A percentile compares a stretch with the other conserved stretches of the same genome.
Conservation (phyloP, 352 stramenopile species). For the Ophiocytium majus region DNA sequence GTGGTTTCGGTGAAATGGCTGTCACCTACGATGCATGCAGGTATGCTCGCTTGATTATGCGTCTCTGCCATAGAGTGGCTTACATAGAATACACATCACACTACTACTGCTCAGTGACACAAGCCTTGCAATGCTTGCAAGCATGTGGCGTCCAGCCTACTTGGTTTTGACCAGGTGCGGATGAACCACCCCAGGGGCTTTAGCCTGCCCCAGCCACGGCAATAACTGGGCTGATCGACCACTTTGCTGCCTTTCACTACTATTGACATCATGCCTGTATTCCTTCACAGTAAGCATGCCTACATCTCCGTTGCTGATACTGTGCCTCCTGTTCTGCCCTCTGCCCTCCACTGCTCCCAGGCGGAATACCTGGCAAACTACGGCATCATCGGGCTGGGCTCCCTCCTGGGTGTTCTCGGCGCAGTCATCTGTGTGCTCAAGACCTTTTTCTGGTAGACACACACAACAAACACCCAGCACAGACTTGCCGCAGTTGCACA, state of each 20-base stretch:
- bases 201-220: neutral
- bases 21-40: too few relatives aligned
- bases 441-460: slow-evolving; percentile 7
- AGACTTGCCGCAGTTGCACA: too few relatives aligned
- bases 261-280: neutral
- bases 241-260: neutral
- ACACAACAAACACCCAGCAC: too few relatives aligned
- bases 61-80: too few relatives aligned
- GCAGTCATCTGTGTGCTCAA: slow-evolving; percentile 14
- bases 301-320: neutral
- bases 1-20: too few relatives aligned
- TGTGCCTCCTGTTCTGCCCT: too few relatives aligned
- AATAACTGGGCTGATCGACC: neutral
- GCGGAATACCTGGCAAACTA: slow-evolving; percentile 16
- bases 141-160: too few relatives aligned
- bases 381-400: slow-evolving; percentile 15
- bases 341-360: too few relatives aligned
- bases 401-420: neutral
- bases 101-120: too few relatives aligned
- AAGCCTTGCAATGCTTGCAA: too few relatives aligned
- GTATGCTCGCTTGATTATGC: too few relatives aligned
- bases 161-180: neutral
- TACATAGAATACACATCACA: too few relatives aligned
- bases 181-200: neutral
- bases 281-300: neutral